Evolutionary conservation across 305 asterid genomes (phyloP).

Genomic region (Fraxinus angustifolia): DNA sequence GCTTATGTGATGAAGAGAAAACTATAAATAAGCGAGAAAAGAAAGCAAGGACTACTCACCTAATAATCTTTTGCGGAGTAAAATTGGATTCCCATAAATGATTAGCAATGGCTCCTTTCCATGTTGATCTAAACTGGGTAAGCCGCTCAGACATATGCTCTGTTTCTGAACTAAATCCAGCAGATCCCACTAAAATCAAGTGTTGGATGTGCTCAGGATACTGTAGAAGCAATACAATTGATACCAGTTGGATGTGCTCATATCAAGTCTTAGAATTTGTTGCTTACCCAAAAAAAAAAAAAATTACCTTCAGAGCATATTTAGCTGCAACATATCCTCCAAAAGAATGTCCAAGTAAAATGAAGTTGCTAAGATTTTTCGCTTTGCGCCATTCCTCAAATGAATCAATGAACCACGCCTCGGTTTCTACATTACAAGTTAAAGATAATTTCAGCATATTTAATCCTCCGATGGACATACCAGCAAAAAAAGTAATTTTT

Average conservation of each 20-base stretch:
- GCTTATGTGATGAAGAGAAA: neutral
- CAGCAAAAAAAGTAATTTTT: neutral
- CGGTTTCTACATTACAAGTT: constrained; percentile 53
- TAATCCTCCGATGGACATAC: neutral
- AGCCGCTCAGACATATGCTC: constrained; percentile 51
- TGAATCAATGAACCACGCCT: constrained; percentile 84
- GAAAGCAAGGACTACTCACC: constrained; percentile 30
- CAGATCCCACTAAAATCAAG: constrained; percentile 74
- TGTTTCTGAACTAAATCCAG: constrained; percentile 63
- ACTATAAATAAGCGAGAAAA: neutral
- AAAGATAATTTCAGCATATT: neutral
- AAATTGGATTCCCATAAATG: constrained; percentile 87
- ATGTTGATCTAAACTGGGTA: constrained; percentile 51
- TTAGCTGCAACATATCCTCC: constrained; percentile 80
- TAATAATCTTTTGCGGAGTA: constrained; percentile 64
- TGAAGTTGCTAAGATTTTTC: constrained; percentile 62
- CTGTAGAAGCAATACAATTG: constrained; percentile 32
- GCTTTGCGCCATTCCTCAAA: constrained; percentile 87
- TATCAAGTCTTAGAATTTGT: neutral
- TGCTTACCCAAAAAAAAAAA: neutral
- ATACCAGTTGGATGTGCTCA: constrained; percentile 21
- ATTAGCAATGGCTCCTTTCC: constrained; percentile 71
- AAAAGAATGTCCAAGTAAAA: constrained; percentile 80
- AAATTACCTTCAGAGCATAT: constrained; percentile 65
- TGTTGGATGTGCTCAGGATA: constrained; percentile 80